Evolutionary conservation across 2,329 filamentous ascomycete genomes (phyloP).

Genomic region (Apiospora marii): DNA sequence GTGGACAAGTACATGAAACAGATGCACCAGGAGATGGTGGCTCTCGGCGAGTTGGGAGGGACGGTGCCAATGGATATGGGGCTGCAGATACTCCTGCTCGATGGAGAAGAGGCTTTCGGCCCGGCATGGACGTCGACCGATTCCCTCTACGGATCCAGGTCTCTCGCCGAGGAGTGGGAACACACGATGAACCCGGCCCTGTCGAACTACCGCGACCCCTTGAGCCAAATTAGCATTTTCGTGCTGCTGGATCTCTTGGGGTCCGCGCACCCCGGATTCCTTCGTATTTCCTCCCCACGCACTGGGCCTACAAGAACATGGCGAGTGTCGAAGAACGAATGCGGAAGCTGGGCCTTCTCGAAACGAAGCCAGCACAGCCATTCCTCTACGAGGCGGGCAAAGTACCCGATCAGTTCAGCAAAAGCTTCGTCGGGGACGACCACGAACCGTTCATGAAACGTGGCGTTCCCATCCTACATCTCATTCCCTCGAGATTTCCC

Average conservation of each 20-base stretch:
- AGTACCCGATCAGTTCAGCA: constrained; percentile 44
- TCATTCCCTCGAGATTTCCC: constrained; percentile 78
- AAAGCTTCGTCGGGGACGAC: constrained; percentile 68
- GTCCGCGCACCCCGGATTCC: constrained; percentile 63
- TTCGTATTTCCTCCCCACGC: constrained; percentile 79
- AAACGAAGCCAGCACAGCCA: constrained; percentile 42
- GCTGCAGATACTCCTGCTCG: constrained; percentile 80
- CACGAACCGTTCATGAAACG: constrained; percentile 79
- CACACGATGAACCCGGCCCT: constrained; percentile 68
- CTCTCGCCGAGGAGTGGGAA: constrained; percentile 79
- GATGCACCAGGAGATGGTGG: constrained; percentile 77
- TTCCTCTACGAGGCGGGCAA: constrained; percentile 68
- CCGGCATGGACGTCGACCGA: constrained; percentile 74
- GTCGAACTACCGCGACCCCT: constrained; percentile 72
- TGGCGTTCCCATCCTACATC: constrained; percentile 78
- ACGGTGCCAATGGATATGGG: constrained; percentile 73
- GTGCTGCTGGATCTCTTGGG: constrained; percentile 80
- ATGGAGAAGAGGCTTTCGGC: constrained; percentile 82
- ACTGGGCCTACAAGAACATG: constrained; percentile 81
- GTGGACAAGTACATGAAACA: constrained; percentile 75
- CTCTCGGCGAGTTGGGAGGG: constrained; percentile 55
- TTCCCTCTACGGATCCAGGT: constrained; percentile 79
- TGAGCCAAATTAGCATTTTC: constrained; percentile 79
- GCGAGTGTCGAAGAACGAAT: constrained; percentile 71
- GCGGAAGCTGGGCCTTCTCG: constrained; percentile 63